These are phyloP conservation scores for Sclerotinia trifoliorum DNA, from an alignment of 2,329 filamentous ascomycete species.

Conservation along the genomic window DNA sequence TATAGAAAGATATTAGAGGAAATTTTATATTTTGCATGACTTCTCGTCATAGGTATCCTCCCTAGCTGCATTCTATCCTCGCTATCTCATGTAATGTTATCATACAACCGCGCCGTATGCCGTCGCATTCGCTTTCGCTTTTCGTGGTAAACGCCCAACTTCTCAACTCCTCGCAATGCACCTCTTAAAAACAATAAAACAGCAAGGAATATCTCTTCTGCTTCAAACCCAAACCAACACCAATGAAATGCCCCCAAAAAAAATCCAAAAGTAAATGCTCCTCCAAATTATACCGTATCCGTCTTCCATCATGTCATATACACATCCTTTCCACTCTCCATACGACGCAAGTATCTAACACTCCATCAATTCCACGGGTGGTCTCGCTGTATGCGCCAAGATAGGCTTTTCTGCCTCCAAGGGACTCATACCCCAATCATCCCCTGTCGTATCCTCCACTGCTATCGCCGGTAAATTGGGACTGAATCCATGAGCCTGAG, in stretches of 20 bases:
- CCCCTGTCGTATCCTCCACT: constrained; percentile 63
- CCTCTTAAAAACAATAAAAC: not conserved
- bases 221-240: not conserved
- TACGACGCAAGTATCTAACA: not conserved
- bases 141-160: not conserved
- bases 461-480: constrained; percentile 62
- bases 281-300: not conserved
- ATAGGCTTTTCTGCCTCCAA: constrained; percentile 47
- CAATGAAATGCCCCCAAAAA: constrained; percentile 5
- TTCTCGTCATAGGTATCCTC: not conserved
- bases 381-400: constrained; percentile 59
- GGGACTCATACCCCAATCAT: constrained; percentile 46
- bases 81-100: not conserved
- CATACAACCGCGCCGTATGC: constrained; percentile 7
- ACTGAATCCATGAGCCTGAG: constrained; percentile 54
- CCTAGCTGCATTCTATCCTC: not conserved
- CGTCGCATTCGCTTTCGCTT: not conserved
- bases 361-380: constrained; percentile 64
- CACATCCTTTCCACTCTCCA: not conserved
- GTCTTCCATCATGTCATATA: constrained; percentile 11
- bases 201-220: not conserved
- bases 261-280: not conserved
- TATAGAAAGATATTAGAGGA: not conserved
- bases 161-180: constrained; percentile 22
- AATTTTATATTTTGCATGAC: not conserved